Evolutionary conservation across 2,329 filamentous ascomycete genomes (phyloP).

Genomic region (Emergomyces africanus): DNA sequence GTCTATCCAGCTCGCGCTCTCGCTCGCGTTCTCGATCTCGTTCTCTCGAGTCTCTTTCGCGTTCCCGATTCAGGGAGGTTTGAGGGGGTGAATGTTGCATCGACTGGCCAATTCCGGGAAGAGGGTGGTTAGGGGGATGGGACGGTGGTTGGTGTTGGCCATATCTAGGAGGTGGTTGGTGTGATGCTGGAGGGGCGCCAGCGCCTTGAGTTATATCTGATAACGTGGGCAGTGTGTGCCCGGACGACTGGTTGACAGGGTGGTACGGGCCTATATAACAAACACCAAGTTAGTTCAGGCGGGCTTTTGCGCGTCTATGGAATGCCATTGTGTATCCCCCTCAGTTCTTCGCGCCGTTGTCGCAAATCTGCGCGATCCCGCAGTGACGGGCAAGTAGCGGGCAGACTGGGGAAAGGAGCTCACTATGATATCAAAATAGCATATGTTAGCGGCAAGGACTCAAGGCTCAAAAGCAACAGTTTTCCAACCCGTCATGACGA

Average conservation of each 20-base stretch:
- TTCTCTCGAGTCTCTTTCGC: constrained; percentile 36
- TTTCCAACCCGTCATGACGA: constrained; percentile 5
- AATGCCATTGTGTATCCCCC: not conserved
- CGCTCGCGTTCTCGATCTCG: constrained; percentile 37
- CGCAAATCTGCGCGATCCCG: not conserved
- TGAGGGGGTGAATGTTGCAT: constrained; percentile 32
- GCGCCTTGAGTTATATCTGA: constrained; percentile 35
- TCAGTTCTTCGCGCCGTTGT: not conserved
- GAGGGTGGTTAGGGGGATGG: constrained; percentile 25
- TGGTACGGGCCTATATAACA: constrained; percentile 28
- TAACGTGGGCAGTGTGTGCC: constrained; percentile 34
- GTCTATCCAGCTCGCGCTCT: constrained; percentile 23
- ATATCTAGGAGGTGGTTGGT: constrained; percentile 28
- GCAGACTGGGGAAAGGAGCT: not conserved
- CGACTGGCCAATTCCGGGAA: constrained; percentile 29
- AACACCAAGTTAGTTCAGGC: not conserved
- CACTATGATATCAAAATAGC: not conserved
- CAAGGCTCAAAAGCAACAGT: constrained; percentile 3
- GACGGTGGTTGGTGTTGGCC: constrained; percentile 28
- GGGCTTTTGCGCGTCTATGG: not conserved
- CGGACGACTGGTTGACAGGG: constrained; percentile 27
- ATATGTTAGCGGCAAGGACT: not conserved
- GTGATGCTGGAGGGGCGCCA: constrained; percentile 18
- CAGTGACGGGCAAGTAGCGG: not conserved
- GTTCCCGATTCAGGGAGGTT: constrained; percentile 28